These are phyloP conservation scores for Beauveria caledonica DNA, from an alignment of 2,329 filamentous ascomycete species.

Conservation along the genomic window DNA sequence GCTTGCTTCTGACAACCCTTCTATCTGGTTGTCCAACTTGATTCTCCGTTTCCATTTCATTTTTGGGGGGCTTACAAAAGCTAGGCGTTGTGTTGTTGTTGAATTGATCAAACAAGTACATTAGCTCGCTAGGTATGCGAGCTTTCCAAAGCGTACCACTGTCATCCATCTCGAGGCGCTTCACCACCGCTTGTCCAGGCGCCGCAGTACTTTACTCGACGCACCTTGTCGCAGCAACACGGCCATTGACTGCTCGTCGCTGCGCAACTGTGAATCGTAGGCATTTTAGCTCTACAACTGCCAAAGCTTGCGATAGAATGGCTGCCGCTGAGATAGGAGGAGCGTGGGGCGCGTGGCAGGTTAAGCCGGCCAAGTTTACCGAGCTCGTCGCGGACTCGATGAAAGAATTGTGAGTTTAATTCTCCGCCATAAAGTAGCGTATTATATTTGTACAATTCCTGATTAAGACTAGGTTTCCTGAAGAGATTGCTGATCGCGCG, in stretches of 20 bases:
- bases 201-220: not conserved
- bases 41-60: not conserved
- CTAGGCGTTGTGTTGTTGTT: not conserved
- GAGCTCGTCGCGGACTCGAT: constrained; percentile 67
- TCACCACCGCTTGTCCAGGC: not conserved
- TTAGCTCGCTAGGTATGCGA: not conserved
- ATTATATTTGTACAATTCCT: not conserved
- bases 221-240: not conserved
- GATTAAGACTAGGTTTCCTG: constrained; percentile 61
- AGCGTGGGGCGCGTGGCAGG: constrained; percentile 33
- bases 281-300: not conserved
- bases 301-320: not conserved
- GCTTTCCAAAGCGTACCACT: not conserved
- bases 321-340: constrained; percentile 18
- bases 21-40: not conserved
- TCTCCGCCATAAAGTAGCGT: too few relatives aligned
- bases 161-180: not conserved
- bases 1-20: not conserved
- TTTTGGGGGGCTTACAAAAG: not conserved
- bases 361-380: constrained; percentile 34
- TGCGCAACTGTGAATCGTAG: not conserved
- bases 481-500: constrained; percentile 75
- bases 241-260: not conserved
- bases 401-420: constrained; percentile 60
- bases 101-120: not conserved